Evolutionary conservation across 345 rosid species (phyloP), one percentile per base, ranked within the genome.

Genomic region (Gossypium anomalum): DNA sequence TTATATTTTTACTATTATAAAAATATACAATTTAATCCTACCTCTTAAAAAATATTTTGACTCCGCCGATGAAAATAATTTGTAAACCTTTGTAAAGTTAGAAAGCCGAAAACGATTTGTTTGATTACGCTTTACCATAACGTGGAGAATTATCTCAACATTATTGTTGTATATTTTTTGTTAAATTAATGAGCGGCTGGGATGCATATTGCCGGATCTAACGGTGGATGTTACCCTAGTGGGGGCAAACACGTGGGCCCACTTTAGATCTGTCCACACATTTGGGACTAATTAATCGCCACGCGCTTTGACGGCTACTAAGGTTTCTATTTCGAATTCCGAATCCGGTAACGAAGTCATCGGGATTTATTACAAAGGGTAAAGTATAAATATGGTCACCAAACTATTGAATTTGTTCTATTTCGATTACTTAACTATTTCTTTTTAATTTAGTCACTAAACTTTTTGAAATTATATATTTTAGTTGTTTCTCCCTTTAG

Each of bases 181-280:
- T 19, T 83, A 12, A 78, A 78, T 25, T 44, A 65, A 71, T 77
- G 85, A 82, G 88, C 85, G 86, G 85, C 49, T 71, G 17, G 51
- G 87, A 88, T 86, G 83, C 78, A 75, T 44, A 71, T 68, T 41
- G 7, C 79, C 80, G 81, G 84, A 86, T 88, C 90, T 71, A 82
- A 83, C 85, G 90, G 90, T 82, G 67, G 2, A 13, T 72, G 81
- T 61, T 78, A 80, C 82, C 86, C 45, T 56, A 67, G 67, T 56
- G 57, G 80, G 83, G 81, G 66, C 74, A 70, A 59, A 12, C 16
- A 23, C 4, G 27, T 72, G 74, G 79, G 80, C 29, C 87, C 86
- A 8, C 70, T 43, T 8, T 63, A 72, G 79, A 78, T 83, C 80
- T 83, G 85, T 83, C 87, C 77, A 13, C 51, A 41, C 20, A 15